These are phyloP conservation scores for Annona squamosa DNA, from an alignment of 164 flowering plant genomes.

Conservation along the genomic window DNA sequence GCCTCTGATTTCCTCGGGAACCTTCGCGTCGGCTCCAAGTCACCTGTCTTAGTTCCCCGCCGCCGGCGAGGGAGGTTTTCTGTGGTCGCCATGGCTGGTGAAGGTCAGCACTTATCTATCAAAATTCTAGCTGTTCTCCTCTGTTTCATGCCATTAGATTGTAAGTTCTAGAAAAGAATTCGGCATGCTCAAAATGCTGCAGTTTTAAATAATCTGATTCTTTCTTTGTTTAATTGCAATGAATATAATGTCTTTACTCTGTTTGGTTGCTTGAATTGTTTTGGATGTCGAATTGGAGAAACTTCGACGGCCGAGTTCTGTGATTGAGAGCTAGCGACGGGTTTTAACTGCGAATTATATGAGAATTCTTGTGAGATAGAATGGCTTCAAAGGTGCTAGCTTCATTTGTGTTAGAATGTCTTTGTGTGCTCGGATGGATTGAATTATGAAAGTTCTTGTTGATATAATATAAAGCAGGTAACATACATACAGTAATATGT, in stretches of 20 bases:
- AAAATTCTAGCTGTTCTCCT: neutral
- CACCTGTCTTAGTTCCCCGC: conserved; percentile 7
- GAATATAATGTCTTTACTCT: neutral
- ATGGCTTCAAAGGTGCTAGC: neutral
- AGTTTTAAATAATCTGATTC: neutral
- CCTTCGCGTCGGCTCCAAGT: conserved; percentile 13
- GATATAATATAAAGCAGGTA: no score
- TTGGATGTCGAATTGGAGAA: no score
- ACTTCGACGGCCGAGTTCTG: neutral
- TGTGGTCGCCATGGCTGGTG: conserved; percentile 30
- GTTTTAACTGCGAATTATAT: neutral
- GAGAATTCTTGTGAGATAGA: neutral
- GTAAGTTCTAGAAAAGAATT: neutral
- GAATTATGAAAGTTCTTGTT: no score
- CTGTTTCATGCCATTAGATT: neutral
- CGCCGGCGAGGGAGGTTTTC: conserved; percentile 12
- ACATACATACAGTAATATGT: no score
- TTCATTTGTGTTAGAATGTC: neutral
- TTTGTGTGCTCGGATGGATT: neutral
- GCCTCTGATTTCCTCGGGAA: conserved; percentile 19
- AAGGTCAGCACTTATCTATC: conserved; percentile 25
- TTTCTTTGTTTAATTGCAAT: neutral
- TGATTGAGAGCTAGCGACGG: neutral
- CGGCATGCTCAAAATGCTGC: neutral
- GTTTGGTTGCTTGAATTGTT: neutral